Evolutionary conservation across 495 filamentous ascomycete genomes (phyloP), one percentile per base, ranked within the genome.

Genomic region (Penicillium canescens): DNA sequence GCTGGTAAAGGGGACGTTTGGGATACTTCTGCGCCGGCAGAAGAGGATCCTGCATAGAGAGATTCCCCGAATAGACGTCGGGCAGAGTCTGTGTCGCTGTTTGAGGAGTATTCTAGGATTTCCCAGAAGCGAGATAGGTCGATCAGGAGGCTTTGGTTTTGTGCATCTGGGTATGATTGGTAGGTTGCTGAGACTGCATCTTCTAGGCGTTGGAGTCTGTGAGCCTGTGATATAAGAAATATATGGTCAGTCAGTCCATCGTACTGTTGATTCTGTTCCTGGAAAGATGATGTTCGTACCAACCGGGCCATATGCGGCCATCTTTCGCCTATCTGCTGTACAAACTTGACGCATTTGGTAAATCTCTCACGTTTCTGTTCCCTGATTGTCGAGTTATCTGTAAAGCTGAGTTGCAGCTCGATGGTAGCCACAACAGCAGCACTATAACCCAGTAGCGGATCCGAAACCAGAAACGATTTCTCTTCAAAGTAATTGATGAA

Each of bases 41-140:
- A 40, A 8, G 57, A 54, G 0, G 62, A 55, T 5, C 66, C 64
- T 0, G 56, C 52, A 37, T 70, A 73, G 2, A 79, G 46, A 1
- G 73, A 73, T 18, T 72, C 58, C 4, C 75, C 76, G 33, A 79
- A 79, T 9, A 78, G 60, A 13, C 69, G 66, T 5, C 68, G 55
- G 28, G 70, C 69, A 18, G 72, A 75, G 37, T 71, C 65, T 0
- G 64, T 54, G 21, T 77, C 73, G 50, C 71, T 76, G 42, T 73
- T 72, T 7, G 75, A 76, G 10, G 75, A 73, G 46, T 78, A 79
- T 61, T 79, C 76, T 0, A 79, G 63, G 26, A 79, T 73, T 50
- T 79, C 75, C 69, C 74, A 79, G 58, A 79, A 79, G 28, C 69
- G 70, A 1, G 75, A 77, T 0, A 79, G 67, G 38, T 79, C 76